phyloP scores from a whole-genome alignment of 1,284 basidiomycete species.

The Tilletia indica region DNA sequence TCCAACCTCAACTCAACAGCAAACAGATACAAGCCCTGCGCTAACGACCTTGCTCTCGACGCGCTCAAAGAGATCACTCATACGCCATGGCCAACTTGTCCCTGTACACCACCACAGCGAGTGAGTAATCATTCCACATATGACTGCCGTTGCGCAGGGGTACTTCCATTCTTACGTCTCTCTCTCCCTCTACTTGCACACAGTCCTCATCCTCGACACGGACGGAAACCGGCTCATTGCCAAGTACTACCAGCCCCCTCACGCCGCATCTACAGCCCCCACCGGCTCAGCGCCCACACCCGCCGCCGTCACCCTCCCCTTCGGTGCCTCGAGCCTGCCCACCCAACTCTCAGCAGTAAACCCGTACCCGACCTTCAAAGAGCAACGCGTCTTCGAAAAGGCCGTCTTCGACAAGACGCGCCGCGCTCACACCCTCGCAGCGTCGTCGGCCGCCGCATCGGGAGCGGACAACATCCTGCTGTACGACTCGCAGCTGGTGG shows the following conservation, averaged over 20 bases:
- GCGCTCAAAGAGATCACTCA: background rate
- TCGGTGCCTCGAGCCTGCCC: slow-evolving; percentile 15
- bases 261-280: slow-evolving; percentile 56
- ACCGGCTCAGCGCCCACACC: slow-evolving; percentile 35
- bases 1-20: background rate
- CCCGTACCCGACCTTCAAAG: slow-evolving; percentile 73
- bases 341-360: slow-evolving; percentile 58
- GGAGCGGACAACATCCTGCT: slow-evolving; percentile 75
- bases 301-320: slow-evolving; percentile 22
- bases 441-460: slow-evolving; percentile 9
- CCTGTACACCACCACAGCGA: slow-evolving; percentile 50
- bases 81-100: slow-evolving; percentile 49
- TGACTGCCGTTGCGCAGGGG: slow-evolving; percentile 17
- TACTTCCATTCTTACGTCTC: background rate
- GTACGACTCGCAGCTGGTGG: slow-evolving; percentile 82
- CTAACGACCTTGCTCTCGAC: background rate
- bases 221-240: slow-evolving; percentile 91
- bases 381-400: slow-evolving; percentile 94
- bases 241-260: slow-evolving; percentile 85
- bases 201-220: slow-evolving; percentile 86
- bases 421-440: slow-evolving; percentile 20
- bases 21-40: background rate
- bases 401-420: slow-evolving; percentile 79
- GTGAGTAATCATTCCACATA: slow-evolving; percentile 20
- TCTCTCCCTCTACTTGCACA: background rate